Evolutionary conservation across 1,284 basidiomycete species (phyloP), one percentile per base, ranked within the genome.

Genomic region (Volvariella volvacea): DNA sequence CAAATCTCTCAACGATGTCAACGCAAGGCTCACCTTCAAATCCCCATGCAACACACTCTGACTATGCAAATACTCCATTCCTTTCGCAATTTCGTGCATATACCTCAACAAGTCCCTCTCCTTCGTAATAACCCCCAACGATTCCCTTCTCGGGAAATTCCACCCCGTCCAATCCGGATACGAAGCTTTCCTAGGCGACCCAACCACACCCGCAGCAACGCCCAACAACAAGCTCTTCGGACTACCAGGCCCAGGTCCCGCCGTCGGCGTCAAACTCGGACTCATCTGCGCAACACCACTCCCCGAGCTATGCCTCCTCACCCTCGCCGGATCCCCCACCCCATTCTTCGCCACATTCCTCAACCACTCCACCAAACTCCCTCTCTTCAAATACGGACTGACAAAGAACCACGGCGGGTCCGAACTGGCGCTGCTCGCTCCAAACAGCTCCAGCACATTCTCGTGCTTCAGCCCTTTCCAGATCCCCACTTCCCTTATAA

Each of bases 401-500:
- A 89, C 80, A 40, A 83, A 70, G 63, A 83, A 83, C 77, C 78
- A 84, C 7, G 81, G 81, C 7, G 73, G 71, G 34, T 77, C 75
- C 1, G 73, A 71, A 16, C 48, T 64, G 38, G 78, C 67, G 49
- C 74, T 78, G 33, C 78, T 81, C 21, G 80, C 82, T 0, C 82
- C 82, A 49, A 69, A 74, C 42, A 83, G 54, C 50, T 70, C 64
- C 36, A 81, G 59, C 2, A 82, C 74, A 46, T 78, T 70, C 14
- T 67, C 63, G 50, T 81, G 79, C 36, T 63, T 60, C 16, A 81
- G 63, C 1, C 53, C 60, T 37, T 70, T 67, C 78, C 79, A 81
- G 16, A 74, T 67, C 30, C 63, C 62, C 17, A 76, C 67, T 50
- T 79, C 72, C 30, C 69, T 64, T 3, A 73, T 54, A 57, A 81